A percentile compares a stretch with the other conserved stretches of the same genome.
These are phyloP conservation scores for Cunninghamia lanceolata DNA, from an alignment of 75 land plant species.

Conservation along the genomic window DNA sequence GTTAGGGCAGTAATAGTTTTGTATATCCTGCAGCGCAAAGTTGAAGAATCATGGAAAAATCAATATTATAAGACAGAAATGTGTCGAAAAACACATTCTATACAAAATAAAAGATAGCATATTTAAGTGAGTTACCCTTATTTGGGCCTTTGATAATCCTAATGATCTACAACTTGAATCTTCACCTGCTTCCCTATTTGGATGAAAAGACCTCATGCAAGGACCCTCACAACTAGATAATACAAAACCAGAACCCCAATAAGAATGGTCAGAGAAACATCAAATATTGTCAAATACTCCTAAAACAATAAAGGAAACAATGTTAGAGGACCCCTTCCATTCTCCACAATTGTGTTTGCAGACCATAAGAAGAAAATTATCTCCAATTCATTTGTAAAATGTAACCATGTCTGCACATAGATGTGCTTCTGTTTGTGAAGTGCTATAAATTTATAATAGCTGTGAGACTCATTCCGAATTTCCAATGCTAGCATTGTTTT, in stretches of 20 bases:
- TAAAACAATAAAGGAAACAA: background rate
- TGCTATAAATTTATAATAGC: no score
- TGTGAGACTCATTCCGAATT: no score
- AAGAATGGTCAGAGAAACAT: background rate
- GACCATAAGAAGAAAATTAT: background rate
- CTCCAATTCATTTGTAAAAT: background rate
- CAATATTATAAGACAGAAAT: background rate
- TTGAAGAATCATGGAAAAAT: background rate
- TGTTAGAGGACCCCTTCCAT: no score
- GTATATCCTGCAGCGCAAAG: constrained; percentile 32
- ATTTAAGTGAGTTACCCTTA: constrained; percentile 31
- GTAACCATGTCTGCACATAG: background rate
- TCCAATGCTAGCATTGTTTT: no score
- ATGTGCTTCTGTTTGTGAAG: background rate
- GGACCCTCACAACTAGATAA: constrained; percentile 78
- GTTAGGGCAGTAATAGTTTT: constrained; percentile 60
- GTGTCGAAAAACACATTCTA: background rate
- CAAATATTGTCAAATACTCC: background rate
- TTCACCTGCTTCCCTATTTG: constrained; percentile 43
- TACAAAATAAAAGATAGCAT: constrained; percentile 1
- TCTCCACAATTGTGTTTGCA: background rate
- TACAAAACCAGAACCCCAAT: background rate
- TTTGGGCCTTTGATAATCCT: constrained; percentile 50
- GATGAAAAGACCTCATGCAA: no score
- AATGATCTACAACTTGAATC: constrained; percentile 57